A percentile compares a stretch with the other conserved stretches of the same genome.
These are phyloP conservation scores for Trichosporon ovoides DNA, from an alignment of 1,284 basidiomycete genomes.

Conservation along the genomic window DNA sequence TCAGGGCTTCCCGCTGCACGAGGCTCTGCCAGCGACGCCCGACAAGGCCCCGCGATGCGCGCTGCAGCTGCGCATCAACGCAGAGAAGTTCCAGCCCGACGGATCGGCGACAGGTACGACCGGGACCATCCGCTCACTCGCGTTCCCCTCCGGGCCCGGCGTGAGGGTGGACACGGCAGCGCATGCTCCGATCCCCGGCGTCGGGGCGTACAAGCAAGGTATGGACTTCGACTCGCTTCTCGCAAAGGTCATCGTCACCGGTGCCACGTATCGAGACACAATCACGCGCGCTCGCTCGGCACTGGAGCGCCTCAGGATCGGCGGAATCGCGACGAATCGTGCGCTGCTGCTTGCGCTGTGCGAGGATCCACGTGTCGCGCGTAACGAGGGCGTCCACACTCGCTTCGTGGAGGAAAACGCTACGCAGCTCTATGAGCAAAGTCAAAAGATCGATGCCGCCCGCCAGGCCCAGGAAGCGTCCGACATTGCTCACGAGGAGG, in stretches of 20 bases:
- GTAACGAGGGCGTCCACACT: conserved; percentile 13
- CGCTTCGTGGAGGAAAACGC: conserved; percentile 18
- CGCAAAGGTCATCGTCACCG: conserved; percentile 19
- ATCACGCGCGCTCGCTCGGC: conserved; percentile 11
- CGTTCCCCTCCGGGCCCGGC: conserved; percentile 11
- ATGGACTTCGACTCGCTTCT: conserved; percentile 21
- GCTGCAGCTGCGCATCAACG: conserved; percentile 22
- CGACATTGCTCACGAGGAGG: neutral
- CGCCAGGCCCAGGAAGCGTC: neutral
- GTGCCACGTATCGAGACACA: conserved; percentile 6
- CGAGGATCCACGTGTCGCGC: conserved; percentile 12
- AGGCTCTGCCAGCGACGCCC: conserved; percentile 10
- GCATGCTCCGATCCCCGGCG: conserved; percentile 15
- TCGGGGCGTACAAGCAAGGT: conserved; percentile 14
- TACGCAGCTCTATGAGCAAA: conserved; percentile 2
- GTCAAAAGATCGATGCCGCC: conserved; percentile 12
- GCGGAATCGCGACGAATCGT: conserved; percentile 18
- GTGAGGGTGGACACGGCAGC: conserved; percentile 21
- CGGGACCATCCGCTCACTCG: conserved; percentile 8
- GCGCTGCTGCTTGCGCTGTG: conserved; percentile 16
- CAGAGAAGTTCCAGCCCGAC: conserved; percentile 15
- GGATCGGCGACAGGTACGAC: conserved; percentile 17
- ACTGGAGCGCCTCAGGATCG: conserved; percentile 15
- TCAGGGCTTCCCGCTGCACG: conserved; percentile 8
- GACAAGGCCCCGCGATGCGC: conserved; percentile 7